Evolutionary conservation across 148 eudicot species (phyloP).

Genomic region (Chenopodium album): DNA sequence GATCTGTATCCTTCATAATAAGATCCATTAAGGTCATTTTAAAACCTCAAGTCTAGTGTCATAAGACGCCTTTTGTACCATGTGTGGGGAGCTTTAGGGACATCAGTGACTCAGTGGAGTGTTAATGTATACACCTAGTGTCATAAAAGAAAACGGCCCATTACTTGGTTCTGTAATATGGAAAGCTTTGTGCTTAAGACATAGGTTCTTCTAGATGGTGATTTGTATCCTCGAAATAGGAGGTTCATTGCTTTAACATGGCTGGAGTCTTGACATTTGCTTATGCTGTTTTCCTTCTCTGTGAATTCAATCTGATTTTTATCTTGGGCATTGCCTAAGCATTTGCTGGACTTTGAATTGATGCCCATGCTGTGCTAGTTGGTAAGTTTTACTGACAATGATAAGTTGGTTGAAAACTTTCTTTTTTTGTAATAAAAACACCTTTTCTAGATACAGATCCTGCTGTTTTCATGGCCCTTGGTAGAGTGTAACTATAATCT

Average conservation of each 20-base stretch:
- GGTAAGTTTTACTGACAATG: background rate
- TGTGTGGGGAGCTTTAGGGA: background rate
- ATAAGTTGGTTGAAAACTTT: background rate
- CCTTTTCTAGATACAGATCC: background rate
- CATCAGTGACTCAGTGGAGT: background rate
- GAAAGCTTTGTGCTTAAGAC: background rate
- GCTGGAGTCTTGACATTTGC: no score
- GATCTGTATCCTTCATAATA: background rate
- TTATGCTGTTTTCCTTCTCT: conserved; percentile 4
- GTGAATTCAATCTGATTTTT: background rate
- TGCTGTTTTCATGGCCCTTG: background rate
- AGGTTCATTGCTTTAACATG: background rate
- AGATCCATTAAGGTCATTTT: background rate
- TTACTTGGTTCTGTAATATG: no score
- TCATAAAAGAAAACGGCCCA: background rate
- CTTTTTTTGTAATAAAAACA: background rate
- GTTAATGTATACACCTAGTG: background rate
- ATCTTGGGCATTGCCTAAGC: background rate
- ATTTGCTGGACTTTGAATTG: no score
- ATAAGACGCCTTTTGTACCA: background rate
- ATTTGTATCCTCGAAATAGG: background rate
- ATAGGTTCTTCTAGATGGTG: background rate
- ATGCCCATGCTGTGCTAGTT: background rate
- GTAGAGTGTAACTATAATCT: background rate
- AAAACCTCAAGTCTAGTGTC: background rate